These are phyloP conservation scores for Chlorencoelia australis DNA, from an alignment of 2,329 filamentous ascomycete genomes.

Conservation along the genomic window DNA sequence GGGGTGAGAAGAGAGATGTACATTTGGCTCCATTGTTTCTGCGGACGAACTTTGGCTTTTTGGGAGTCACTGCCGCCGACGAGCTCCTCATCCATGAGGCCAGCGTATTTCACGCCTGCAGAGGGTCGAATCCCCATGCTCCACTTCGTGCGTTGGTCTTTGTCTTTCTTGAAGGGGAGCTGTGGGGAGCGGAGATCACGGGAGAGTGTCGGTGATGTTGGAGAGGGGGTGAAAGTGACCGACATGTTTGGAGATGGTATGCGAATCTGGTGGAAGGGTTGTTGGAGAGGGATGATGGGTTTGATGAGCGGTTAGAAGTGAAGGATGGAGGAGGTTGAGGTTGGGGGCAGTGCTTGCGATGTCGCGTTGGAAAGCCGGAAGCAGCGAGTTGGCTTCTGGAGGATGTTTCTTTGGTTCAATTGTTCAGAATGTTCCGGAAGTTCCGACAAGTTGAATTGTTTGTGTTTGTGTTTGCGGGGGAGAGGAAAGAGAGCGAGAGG, in stretches of 20 bases:
- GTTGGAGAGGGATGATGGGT: not conserved
- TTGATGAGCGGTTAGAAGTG: not conserved
- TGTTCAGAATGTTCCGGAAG: too few relatives aligned
- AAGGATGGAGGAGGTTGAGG: not conserved
- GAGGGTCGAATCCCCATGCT: slow-evolving; percentile 16
- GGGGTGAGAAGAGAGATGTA: slow-evolving; percentile 7
- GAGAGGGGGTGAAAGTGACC: slow-evolving; percentile 23
- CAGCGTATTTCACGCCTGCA: slow-evolving; percentile 11
- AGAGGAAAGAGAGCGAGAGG: too few relatives aligned
- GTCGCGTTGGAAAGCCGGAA: not conserved
- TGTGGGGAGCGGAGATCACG: slow-evolving; percentile 25
- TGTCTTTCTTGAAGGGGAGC: slow-evolving; percentile 24
- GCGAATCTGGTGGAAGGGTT: not conserved
- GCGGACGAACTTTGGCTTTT: slow-evolving; percentile 19
- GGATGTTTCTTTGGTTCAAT: not conserved
- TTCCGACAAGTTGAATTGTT: too few relatives aligned
- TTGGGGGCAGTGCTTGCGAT: too few relatives aligned
- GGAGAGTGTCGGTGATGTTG: slow-evolving; percentile 16
- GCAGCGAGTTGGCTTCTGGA: not conserved
- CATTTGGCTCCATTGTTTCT: slow-evolving; percentile 16
- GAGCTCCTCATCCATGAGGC: slow-evolving; percentile 5
- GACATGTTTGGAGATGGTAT: slow-evolving; percentile 5
- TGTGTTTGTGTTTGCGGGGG: too few relatives aligned
- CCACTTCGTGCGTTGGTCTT: slow-evolving; percentile 25
- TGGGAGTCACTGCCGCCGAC: too few relatives aligned